Conservation (phyloP, 352 stramenopile species). For the Blastocystis sp. region DNA sequence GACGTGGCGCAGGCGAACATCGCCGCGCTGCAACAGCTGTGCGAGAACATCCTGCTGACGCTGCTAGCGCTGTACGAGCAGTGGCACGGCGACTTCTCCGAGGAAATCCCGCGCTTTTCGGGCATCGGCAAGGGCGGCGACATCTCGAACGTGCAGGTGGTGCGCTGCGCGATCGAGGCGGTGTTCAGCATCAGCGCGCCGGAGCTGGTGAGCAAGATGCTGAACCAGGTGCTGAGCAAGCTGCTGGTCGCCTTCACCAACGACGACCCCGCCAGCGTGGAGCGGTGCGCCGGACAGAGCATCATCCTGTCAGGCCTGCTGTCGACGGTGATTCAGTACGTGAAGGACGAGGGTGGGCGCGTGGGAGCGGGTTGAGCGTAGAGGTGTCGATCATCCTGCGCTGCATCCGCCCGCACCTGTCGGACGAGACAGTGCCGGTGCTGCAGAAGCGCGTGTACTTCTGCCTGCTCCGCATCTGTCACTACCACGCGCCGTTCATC, state of each 20-base stretch:
- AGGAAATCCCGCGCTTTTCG: conserved; percentile 16
- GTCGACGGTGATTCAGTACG: conserved; percentile 63
- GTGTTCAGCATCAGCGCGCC: conserved; percentile 13
- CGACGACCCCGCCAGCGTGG: not conserved
- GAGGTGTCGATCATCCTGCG: conserved; percentile 37
- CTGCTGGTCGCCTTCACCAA: conserved; percentile 38
- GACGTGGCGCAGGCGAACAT: not conserved
- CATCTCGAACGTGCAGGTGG: conserved; percentile 21
- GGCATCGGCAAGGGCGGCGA: conserved; percentile 42
- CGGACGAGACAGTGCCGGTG: conserved; percentile 8
- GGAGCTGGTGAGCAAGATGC: conserved; percentile 43
- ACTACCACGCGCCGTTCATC: conserved; percentile 36
- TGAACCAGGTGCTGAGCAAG: conserved; percentile 44
- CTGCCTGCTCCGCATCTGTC: conserved; percentile 50
- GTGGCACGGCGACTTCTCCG: conserved; percentile 49
- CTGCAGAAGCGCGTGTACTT: conserved; percentile 63
- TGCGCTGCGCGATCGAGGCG: conserved; percentile 33
- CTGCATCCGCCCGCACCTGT: conserved; percentile 41
- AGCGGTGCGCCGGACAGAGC: conserved; percentile 15
- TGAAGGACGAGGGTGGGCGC: conserved; percentile 43
- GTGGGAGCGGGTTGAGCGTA: not conserved
- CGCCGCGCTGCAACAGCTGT: not conserved
- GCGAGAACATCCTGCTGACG: conserved; percentile 20
- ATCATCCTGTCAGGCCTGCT: conserved; percentile 61
- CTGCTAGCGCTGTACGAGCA: conserved; percentile 39